Evolutionary conservation across 2,329 filamentous ascomycete genomes (phyloP).

Genomic region (Pleomassaria siparia): DNA sequence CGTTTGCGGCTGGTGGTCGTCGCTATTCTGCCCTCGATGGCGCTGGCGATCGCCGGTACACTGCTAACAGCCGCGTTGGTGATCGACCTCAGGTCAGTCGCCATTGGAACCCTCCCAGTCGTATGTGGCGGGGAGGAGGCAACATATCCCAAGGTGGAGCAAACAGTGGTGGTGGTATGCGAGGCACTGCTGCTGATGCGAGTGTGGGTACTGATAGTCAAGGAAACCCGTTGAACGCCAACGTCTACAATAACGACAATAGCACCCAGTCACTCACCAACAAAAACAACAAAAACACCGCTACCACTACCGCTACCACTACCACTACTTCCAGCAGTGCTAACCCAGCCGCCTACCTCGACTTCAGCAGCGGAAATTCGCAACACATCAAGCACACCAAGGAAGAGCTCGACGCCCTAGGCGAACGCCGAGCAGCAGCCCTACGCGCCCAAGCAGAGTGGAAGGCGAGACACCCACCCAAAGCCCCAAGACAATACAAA

Average conservation of each 20-base stretch:
- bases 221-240: background rate
- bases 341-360: background rate
- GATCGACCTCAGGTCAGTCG: background rate
- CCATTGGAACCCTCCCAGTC: background rate
- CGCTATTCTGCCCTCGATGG: background rate
- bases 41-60: background rate
- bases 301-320: background rate
- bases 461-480: background rate
- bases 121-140: background rate
- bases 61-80: background rate
- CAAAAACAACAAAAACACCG: background rate
- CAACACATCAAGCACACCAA: background rate
- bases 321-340: background rate
- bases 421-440: background rate
- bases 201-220: background rate
- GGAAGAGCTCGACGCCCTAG: background rate
- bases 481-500: slow-evolving; percentile 9
- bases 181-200: background rate
- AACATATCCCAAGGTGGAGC: background rate
- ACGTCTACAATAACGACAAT: background rate
- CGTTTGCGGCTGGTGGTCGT: background rate
- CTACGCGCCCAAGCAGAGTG: background rate
- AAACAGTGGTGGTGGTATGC: background rate
- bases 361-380: background rate
- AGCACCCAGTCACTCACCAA: background rate